Evolutionary conservation across 2,329 filamentous ascomycete species (phyloP).

Genomic region (Microdochium trichocladiopsis): DNA sequence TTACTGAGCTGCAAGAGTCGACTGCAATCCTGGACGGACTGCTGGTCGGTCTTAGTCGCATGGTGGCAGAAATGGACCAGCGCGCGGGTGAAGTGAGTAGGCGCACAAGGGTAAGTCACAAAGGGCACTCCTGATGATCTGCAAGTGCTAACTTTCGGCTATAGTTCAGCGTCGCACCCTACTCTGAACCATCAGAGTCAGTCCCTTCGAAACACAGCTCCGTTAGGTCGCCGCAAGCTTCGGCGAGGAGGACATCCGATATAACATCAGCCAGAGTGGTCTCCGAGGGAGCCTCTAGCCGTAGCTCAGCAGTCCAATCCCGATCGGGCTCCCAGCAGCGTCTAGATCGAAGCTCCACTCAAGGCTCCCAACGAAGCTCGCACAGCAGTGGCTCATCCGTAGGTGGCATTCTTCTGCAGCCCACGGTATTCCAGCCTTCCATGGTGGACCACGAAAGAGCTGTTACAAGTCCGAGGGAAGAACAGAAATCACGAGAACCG

Average conservation of each 20-base stretch:
- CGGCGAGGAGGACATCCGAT: neutral
- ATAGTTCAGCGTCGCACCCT: conserved; percentile 20
- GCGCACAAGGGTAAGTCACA: conserved; percentile 58
- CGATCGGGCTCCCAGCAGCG: neutral
- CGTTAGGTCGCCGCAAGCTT: conserved; percentile 6
- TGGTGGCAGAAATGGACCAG: conserved; percentile 80
- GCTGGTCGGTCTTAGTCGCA: conserved; percentile 65
- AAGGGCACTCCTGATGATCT: neutral
- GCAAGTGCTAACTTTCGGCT: neutral
- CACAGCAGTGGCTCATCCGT: neutral
- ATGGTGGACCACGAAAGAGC: neutral
- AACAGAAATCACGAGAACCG: neutral
- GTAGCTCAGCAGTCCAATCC: neutral
- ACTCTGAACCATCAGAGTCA: conserved; percentile 13
- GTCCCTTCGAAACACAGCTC: conserved; percentile 9
- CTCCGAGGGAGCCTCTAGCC: neutral
- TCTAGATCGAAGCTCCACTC: neutral
- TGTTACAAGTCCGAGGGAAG: neutral
- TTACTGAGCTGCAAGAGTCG: conserved; percentile 68
- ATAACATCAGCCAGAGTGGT: neutral
- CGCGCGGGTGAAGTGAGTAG: conserved; percentile 79
- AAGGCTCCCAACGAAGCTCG: neutral
- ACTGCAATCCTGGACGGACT: conserved; percentile 62
- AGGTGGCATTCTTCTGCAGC: neutral
- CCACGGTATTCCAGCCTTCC: neutral